Evolutionary conservation across 805 yeast genomes (phyloP), one percentile per base, ranked within the genome.

Genomic region (Yarrowia phangngaensis): DNA sequence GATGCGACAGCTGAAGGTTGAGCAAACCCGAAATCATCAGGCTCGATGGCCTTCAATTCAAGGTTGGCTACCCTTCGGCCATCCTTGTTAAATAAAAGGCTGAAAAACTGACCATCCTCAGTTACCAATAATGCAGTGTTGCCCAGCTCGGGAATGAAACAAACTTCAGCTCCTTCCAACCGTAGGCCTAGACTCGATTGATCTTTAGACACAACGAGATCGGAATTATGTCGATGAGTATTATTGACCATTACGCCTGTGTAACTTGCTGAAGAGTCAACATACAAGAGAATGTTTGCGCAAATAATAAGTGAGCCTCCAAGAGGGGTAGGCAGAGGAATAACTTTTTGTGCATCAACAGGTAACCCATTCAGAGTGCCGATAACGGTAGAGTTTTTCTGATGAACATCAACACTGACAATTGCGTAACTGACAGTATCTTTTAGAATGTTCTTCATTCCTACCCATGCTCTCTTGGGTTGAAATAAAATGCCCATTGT

Each of bases 221-320:
- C 62, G 0, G 79, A 66, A 22, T 67, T 59, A 12, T 61, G 60
- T 2, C 68, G 54, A 20, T 78, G 75, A 56, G 66, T 81, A 51
- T 68, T 64, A 60, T 84, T 84, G 2, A 82, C 76, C 2, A 82
- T 79, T 2, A 80, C 67, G 20, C 86, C 81, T 52, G 76, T 73
- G 2, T 72, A 59, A 23, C 80, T 76, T 3, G 95, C 94, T 2
- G 86, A 75, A 22, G 85, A 78, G 59, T 89, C 95, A 13, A 87
- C 74, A 63, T 85, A 89, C 8, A 86, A 67, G 7, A 89, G 56
- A 57, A 82, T 84, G 60, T 89, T 88, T 26, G 82, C 73, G 1
- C 97, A 96, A 3, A 85, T 48, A 4, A 77, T 56, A 6, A 88
- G 64, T 35, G 79, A 68, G 0, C 97, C 96, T 53, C 79, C 79